Evolutionary conservation across 192 early-diverging fungal genomes (phyloP).

Genomic region (Coemansia aciculifera): DNA sequence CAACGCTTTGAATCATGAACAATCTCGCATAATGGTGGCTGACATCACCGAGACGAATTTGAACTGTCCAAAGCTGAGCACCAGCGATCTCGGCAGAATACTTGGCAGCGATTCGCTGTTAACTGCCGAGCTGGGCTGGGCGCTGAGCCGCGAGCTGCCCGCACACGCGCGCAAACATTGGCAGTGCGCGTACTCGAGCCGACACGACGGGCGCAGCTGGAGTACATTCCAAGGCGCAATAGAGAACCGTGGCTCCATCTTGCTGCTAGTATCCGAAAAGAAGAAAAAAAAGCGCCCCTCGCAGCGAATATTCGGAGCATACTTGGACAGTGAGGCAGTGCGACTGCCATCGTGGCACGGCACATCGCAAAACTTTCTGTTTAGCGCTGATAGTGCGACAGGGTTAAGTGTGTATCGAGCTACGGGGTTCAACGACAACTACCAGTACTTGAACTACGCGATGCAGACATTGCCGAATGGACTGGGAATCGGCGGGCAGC

Average conservation of each 20-base stretch:
- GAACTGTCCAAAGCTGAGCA: conserved; percentile 5
- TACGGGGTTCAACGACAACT: conserved; percentile 63
- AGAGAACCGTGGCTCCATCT: conserved; percentile 32
- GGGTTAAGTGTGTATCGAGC: conserved; percentile 28
- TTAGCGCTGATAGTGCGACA: conserved; percentile 32
- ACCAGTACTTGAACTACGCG: conserved; percentile 73
- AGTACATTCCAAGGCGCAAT: conserved; percentile 40
- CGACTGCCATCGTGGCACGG: conserved; percentile 67
- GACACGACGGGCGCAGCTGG: conserved; percentile 43
- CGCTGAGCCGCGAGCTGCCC: conserved; percentile 31
- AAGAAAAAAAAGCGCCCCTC: conserved; percentile 27
- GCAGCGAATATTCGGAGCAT: conserved; percentile 70
- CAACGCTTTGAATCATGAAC: not conserved
- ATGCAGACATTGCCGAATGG: conserved; percentile 75
- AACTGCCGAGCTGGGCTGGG: conserved; percentile 21
- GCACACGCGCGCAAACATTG: conserved; percentile 20
- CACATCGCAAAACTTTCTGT: conserved; percentile 61
- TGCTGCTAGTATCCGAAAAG: conserved; percentile 40
- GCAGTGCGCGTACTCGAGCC: conserved; percentile 41
- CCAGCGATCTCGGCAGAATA: not conserved
- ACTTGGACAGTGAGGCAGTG: conserved; percentile 61
- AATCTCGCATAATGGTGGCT: not conserved
- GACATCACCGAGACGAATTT: conserved; percentile 13
- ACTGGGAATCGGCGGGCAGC: conserved; percentile 73
- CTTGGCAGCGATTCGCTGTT: conserved; percentile 18